These are phyloP conservation scores for Fusarium concolor DNA, from an alignment of 2,329 filamentous ascomycete species.

Conservation along the genomic window DNA sequence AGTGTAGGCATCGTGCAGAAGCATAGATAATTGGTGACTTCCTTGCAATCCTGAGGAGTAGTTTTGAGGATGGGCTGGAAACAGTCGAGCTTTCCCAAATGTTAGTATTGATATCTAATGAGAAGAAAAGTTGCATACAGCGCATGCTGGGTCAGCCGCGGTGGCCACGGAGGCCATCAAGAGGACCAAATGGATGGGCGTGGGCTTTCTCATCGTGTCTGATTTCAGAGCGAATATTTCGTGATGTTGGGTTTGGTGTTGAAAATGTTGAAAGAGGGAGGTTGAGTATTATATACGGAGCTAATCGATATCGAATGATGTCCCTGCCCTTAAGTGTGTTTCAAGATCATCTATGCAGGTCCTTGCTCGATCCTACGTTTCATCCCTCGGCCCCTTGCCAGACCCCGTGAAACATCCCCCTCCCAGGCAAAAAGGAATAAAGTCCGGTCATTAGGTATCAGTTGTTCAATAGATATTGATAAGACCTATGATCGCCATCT, in stretches of 20 bases:
- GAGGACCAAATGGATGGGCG: conserved; percentile 16
- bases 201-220: conserved; percentile 30
- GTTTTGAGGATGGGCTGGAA: conserved; percentile 46
- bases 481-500: background rate
- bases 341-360: conserved; percentile 33
- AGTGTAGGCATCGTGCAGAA: conserved; percentile 45
- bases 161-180: conserved; percentile 17
- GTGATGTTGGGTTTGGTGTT: accelerated
- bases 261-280: background rate
- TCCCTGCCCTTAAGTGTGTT: conserved; percentile 17
- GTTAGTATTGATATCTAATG: background rate
- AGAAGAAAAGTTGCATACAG: conserved; percentile 5
- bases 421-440: background rate
- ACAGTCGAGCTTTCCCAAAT: conserved; percentile 41
- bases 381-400: conserved; percentile 13
- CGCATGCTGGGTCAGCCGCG: conserved; percentile 27
- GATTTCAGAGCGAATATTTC: accelerated
- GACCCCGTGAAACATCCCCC: conserved; percentile 2
- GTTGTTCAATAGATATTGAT: background rate
- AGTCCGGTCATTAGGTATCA: background rate
- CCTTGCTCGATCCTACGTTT: conserved; percentile 32
- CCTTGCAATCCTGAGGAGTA: conserved; percentile 47
- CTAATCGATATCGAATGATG: background rate
- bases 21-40: conserved; percentile 49
- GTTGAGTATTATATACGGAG: conserved; percentile 1